Conservation (phyloP, 2,329 filamentous ascomycete genomes). For the Neoscytalidium dimidiatum region DNA sequence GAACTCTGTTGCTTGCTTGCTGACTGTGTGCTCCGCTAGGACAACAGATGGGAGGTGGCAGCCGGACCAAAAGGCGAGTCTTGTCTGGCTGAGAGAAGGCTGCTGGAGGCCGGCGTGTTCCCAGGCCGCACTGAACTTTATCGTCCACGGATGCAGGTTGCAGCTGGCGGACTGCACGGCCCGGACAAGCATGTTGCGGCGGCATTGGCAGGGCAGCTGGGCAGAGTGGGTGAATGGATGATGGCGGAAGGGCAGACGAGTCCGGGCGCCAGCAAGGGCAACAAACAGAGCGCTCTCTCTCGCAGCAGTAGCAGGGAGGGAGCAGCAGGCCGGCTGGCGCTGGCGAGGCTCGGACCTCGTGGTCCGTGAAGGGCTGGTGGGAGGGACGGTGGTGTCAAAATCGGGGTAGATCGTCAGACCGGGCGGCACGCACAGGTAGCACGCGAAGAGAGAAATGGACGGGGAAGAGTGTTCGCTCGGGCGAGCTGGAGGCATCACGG, state of each 20-base stretch:
- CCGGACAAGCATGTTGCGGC: constrained; percentile 10
- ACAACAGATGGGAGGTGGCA: neutral
- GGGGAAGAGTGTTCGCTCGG: neutral
- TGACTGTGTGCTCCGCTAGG: neutral
- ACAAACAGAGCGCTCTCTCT: neutral
- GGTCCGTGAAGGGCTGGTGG: too few relatives aligned
- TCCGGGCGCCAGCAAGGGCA: constrained; percentile 4
- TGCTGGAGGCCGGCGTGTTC: neutral
- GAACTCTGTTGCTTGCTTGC: constrained; percentile 1
- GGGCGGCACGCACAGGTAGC: neutral
- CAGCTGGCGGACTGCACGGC: constrained; percentile 13
- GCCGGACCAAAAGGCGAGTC: neutral
- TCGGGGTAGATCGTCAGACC: constrained; percentile 9
- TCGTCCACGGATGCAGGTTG: neutral
- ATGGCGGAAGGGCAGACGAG: neutral
- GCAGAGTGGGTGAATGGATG: neutral
- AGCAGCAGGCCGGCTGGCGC: neutral
- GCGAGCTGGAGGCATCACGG: neutral
- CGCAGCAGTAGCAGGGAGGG: neutral
- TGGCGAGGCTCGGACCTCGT: neutral
- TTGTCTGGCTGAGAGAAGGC: neutral
- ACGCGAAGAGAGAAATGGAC: neutral
- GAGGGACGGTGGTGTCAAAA: neutral
- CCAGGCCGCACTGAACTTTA: constrained; percentile 8
- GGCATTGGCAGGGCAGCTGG: constrained; percentile 1